Conservation (phyloP, 495 filamentous ascomycete genomes). For the Geopyxis carbonaria region DNA sequence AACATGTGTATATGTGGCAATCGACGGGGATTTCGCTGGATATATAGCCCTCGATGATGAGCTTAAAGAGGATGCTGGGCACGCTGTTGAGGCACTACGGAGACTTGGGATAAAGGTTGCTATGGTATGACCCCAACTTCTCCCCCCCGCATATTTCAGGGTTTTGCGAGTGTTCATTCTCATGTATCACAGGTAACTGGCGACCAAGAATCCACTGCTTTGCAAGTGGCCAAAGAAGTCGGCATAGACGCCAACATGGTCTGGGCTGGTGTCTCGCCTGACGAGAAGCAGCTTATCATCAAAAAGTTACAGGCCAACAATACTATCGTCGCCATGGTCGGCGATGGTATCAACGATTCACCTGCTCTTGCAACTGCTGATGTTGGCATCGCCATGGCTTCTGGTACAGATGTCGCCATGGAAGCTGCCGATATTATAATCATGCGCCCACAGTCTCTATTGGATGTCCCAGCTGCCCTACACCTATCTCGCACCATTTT, state of each 20-base stretch:
- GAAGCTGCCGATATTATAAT: slow-evolving; percentile 93
- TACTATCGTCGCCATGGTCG: slow-evolving; percentile 84
- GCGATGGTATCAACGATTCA: slow-evolving; percentile 97
- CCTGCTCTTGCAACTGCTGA: slow-evolving; percentile 84
- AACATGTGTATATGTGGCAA: slow-evolving; percentile 80
- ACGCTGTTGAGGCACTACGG: slow-evolving; percentile 64
- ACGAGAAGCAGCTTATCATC: slow-evolving; percentile 76
- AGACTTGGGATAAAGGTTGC: slow-evolving; percentile 70
- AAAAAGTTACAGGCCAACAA: slow-evolving; percentile 52
- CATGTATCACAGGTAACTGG: slow-evolving; percentile 48
- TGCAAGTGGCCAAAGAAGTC: slow-evolving; percentile 64
- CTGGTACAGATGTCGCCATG: slow-evolving; percentile 93
- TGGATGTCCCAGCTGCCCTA: slow-evolving; percentile 76
- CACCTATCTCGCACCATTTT: slow-evolving; percentile 76
- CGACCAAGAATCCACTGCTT: slow-evolving; percentile 65
- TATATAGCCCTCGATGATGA: slow-evolving; percentile 71
- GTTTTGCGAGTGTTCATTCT: slow-evolving; percentile 8
- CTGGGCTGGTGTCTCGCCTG: slow-evolving; percentile 66
- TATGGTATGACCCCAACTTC: slow-evolving; percentile 37
- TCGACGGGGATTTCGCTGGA: slow-evolving; percentile 64
- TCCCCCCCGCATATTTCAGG: neutral
- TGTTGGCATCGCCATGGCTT: slow-evolving; percentile 80
- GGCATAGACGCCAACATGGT: slow-evolving; percentile 62
- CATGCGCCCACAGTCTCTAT: slow-evolving; percentile 79
- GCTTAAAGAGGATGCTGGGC: slow-evolving; percentile 72